Percentiles rank a stretch among this genome's conserved stretches.
These are phyloP conservation scores for Brassica nigra DNA, from an alignment of 345 rosid genomes.

Conservation along the genomic window DNA sequence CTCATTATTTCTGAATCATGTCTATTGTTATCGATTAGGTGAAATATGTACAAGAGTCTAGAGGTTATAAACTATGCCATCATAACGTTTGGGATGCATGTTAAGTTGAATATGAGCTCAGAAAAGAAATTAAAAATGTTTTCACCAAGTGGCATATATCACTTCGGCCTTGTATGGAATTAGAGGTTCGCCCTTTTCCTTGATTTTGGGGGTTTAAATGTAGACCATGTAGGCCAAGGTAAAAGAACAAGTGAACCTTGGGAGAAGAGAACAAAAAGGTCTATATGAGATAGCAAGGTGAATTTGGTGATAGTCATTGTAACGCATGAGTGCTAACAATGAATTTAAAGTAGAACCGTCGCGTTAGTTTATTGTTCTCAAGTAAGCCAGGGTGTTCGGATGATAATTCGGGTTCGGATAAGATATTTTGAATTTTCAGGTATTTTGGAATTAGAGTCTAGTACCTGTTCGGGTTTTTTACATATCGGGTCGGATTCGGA, in stretches of 20 bases:
- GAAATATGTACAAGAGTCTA: not conserved
- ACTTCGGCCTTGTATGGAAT: not conserved
- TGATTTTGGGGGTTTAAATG: not conserved
- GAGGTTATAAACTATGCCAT: not conserved
- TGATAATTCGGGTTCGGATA: too few relatives aligned
- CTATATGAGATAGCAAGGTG: not conserved
- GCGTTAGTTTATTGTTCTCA: not conserved
- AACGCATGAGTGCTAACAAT: not conserved
- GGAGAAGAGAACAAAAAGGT: not conserved
- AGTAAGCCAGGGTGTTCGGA: not conserved
- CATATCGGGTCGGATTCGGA: too few relatives aligned
- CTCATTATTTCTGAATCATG: not conserved
- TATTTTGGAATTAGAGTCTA: too few relatives aligned
- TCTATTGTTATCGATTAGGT: not conserved
- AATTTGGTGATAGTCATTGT: not conserved
- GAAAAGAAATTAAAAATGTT: not conserved
- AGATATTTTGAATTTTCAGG: too few relatives aligned
- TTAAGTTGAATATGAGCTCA: not conserved
- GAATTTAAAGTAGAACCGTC: not conserved
- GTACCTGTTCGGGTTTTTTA: too few relatives aligned
- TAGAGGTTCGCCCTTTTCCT: not conserved
- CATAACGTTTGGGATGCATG: not conserved
- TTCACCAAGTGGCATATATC: slow-evolving; percentile 1
- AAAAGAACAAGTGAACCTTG: not conserved
- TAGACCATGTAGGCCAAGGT: not conserved